Evolutionary conservation across 169 alveolate genomes (phyloP).

Genomic region (Plasmodium yoelii): DNA sequence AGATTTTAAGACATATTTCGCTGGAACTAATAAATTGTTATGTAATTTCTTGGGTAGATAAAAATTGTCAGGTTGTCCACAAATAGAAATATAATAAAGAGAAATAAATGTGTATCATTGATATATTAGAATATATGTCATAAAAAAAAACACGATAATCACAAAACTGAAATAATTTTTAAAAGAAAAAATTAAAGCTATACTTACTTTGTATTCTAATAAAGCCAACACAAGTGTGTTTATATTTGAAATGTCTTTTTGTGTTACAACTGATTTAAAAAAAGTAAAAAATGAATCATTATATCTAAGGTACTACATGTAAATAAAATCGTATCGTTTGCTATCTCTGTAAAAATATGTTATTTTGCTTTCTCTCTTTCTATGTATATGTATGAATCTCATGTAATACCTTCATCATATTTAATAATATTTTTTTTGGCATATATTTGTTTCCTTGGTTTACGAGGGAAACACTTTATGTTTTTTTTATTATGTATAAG

Average conservation of each 20-base stretch:
- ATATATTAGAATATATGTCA: neutral
- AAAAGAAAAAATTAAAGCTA: too few species aligned
- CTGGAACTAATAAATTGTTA: slow-evolving; percentile 42
- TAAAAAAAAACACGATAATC: too few species aligned
- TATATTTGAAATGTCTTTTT: slow-evolving; percentile 55
- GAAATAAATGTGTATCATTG: too few species aligned
- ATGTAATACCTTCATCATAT: slow-evolving; percentile 50
- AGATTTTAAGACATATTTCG: slow-evolving; percentile 34
- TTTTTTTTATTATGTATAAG: slow-evolving; percentile 10
- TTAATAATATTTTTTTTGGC: slow-evolving; percentile 20
- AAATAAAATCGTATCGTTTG: neutral
- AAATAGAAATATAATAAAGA: too few species aligned
- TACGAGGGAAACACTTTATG: neutral
- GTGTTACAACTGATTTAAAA: slow-evolving; percentile 51
- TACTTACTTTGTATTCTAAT: slow-evolving; percentile 51
- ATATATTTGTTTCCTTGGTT: neutral
- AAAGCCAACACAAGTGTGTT: slow-evolving; percentile 59
- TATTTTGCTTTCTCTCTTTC: too few species aligned
- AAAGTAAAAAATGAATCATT: neutral
- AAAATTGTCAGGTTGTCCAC: neutral
- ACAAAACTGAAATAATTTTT: too few species aligned
- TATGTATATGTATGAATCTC: too few species aligned
- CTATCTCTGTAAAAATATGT: too few species aligned
- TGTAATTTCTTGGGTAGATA: slow-evolving; percentile 32
- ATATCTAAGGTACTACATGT: neutral